phyloP scores from a whole-genome alignment of 495 filamentous ascomycete genomes.

The Daldinia vernicosa region DNA sequence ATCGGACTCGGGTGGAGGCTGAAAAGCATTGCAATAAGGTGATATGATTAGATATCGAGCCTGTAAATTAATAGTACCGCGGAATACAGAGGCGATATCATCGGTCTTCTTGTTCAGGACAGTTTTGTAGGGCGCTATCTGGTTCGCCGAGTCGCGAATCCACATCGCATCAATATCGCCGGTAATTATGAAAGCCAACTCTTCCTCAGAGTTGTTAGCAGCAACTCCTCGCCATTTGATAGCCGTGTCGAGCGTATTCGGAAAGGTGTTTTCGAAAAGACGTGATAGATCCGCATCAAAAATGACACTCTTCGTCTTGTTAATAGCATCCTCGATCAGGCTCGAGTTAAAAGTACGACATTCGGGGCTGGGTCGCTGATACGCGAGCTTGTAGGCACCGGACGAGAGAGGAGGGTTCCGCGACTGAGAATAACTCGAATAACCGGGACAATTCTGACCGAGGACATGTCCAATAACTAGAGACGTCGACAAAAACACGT shows the following conservation, averaged over 20 bases:
- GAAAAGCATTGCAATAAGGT: slow-evolving; percentile 71
- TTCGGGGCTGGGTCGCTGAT: slow-evolving; percentile 61
- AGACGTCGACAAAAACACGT: slow-evolving; percentile 13
- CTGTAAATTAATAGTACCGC: slow-evolving; percentile 68
- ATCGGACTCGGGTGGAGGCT: slow-evolving; percentile 64
- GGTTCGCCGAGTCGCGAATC: slow-evolving; percentile 70
- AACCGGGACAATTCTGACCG: slow-evolving; percentile 36
- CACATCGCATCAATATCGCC: slow-evolving; percentile 75
- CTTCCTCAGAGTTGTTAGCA: slow-evolving; percentile 60
- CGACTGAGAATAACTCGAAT: slow-evolving; percentile 36
- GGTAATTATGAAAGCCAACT: slow-evolving; percentile 71
- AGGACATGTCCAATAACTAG: slow-evolving; percentile 12
- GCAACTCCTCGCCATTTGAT: slow-evolving; percentile 69
- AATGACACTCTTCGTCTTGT: slow-evolving; percentile 56
- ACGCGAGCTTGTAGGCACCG: slow-evolving; percentile 60
- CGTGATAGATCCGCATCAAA: slow-evolving; percentile 67
- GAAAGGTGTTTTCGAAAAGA: slow-evolving; percentile 69
- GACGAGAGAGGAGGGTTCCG: slow-evolving; percentile 51
- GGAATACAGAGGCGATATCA: slow-evolving; percentile 66
- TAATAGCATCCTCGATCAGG: slow-evolving; percentile 61
- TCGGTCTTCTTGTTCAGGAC: slow-evolving; percentile 61
- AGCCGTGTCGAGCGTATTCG: slow-evolving; percentile 70
- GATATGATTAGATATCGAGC: slow-evolving; percentile 65
- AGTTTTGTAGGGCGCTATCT: slow-evolving; percentile 67
- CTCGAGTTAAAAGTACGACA: slow-evolving; percentile 68